Evolutionary conservation across 108 stramenopile species (phyloP).

Genomic region (Nannochloropsis gaditana): DNA sequence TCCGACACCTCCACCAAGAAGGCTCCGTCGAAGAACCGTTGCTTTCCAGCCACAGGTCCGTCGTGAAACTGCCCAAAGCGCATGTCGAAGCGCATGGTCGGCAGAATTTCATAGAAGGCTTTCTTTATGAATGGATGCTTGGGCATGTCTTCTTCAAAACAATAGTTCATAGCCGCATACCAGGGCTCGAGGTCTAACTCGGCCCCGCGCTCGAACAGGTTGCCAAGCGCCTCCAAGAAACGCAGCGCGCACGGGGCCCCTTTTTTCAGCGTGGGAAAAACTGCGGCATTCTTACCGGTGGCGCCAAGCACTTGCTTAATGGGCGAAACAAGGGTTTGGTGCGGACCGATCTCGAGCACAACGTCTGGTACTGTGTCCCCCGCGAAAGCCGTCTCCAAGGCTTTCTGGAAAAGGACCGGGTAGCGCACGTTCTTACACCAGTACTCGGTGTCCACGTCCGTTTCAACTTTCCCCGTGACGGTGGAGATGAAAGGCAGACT

Average conservation of each 20-base stretch:
- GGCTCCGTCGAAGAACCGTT: background rate
- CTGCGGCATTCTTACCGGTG: background rate
- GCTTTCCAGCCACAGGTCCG: background rate
- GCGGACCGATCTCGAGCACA: background rate
- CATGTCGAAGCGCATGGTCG: background rate
- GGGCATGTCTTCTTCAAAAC: slow-evolving; percentile 10
- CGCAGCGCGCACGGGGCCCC: background rate
- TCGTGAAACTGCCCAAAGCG: background rate
- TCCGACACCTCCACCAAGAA: background rate
- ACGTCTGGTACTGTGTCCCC: slow-evolving; percentile 14
- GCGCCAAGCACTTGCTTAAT: background rate
- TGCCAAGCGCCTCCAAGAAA: background rate
- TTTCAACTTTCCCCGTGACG: background rate
- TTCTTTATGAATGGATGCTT: slow-evolving; percentile 1
- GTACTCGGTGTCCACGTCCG: background rate
- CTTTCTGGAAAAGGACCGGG: slow-evolving; percentile 5
- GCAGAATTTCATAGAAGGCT: background rate
- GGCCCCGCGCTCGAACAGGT: background rate
- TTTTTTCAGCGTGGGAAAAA: background rate
- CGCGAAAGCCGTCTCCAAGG: slow-evolving; percentile 15
- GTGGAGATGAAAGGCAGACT: slow-evolving; percentile 9
- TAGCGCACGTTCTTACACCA: slow-evolving; percentile 18
- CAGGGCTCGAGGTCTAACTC: background rate
- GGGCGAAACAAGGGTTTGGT: background rate
- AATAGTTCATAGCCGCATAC: background rate